Conservation (phyloP, 148 eudicot genomes). For the Talinum fruticosum region DNA sequence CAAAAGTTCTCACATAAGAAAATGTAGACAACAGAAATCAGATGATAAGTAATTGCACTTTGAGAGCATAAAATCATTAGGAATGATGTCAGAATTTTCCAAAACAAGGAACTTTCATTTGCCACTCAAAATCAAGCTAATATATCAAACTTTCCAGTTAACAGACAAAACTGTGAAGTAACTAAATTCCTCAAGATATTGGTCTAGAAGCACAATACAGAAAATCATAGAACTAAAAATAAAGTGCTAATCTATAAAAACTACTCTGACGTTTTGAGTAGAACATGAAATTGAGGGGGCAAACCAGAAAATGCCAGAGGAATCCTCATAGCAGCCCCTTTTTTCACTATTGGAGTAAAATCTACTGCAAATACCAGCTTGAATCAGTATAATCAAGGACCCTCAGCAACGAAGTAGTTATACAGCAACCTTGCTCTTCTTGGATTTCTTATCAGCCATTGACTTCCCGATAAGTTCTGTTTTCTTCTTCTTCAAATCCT, state of each 20-base stretch:
- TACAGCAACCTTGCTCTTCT: slow-evolving; percentile 29
- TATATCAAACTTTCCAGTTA: not conserved
- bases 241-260: not conserved
- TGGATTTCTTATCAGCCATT: slow-evolving; percentile 20
- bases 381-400: not conserved
- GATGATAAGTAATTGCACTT: not conserved
- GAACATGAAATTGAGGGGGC: not conserved
- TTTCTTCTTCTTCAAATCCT: slow-evolving; percentile 28
- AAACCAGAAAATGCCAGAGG: not conserved
- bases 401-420: slow-evolving; percentile 7
- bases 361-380: not conserved
- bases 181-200: not conserved
- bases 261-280: not conserved
- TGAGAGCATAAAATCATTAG: not conserved
- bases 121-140: not conserved
- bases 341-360: not conserved
- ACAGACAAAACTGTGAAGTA: not conserved
- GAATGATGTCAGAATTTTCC: not conserved
- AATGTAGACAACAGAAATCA: too few relatives aligned
- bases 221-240: not conserved
- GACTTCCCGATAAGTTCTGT: not conserved
- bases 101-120: not conserved
- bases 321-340: not conserved
- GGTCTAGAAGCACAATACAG: not conserved
- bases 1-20: not conserved